These are phyloP conservation scores for Phascolomyces articulosus DNA, from an alignment of 371 early-diverging fungal genomes.

Conservation along the genomic window DNA sequence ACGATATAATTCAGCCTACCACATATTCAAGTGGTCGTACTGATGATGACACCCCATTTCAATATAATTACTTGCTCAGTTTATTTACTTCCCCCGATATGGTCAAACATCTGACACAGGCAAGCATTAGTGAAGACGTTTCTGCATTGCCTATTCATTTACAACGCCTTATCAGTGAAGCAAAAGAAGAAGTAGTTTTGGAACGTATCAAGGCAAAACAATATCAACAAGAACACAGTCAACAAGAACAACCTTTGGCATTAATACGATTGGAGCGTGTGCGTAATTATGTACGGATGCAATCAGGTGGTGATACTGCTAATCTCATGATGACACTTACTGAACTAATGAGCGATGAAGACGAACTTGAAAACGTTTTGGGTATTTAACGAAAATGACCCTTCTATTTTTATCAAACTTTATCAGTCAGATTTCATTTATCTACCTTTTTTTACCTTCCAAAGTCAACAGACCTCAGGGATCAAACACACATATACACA, in stretches of 20 bases:
- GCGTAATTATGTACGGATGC: constrained; percentile 24
- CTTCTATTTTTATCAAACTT: neutral
- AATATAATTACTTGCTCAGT: constrained; percentile 26
- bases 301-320: constrained; percentile 33
- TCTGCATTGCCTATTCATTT: constrained; percentile 30
- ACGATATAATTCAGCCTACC: neutral
- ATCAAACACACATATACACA: no score
- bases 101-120: constrained; percentile 18
- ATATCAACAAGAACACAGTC: constrained; percentile 3
- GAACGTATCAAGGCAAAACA: constrained; percentile 12
- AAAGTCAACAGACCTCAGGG: no score
- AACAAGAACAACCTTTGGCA: constrained; percentile 4
- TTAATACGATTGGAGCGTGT: constrained; percentile 24
- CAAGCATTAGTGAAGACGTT: constrained; percentile 28
- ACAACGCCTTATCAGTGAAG: constrained; percentile 31
- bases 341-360: constrained; percentile 42
- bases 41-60: constrained; percentile 18
- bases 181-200: constrained; percentile 32
- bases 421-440: neutral
- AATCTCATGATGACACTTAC: constrained; percentile 28
- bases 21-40: neutral
- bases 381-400: neutral
- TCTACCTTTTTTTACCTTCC: neutral
- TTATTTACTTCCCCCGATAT: constrained; percentile 28
- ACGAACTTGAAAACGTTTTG: constrained; percentile 25